phyloP scores from a whole-genome alignment of 2,329 filamentous ascomycete species.

The Trichoderma aggressivum region DNA sequence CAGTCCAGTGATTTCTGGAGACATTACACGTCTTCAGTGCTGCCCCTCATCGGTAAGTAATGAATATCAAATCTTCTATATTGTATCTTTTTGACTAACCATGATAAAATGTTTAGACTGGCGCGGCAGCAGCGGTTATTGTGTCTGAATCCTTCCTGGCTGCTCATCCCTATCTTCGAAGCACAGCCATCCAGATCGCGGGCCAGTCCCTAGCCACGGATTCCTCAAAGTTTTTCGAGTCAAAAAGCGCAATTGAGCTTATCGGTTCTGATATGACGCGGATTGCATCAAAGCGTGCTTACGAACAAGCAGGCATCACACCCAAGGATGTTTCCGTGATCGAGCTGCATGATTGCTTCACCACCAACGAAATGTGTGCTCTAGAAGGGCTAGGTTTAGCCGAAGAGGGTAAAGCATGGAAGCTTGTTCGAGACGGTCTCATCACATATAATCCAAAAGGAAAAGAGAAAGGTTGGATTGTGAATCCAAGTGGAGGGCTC shows the following conservation, averaged over 20 bases:
- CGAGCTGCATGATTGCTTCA: neutral
- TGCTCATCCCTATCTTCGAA: neutral
- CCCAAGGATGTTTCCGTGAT: neutral
- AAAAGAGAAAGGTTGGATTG: neutral
- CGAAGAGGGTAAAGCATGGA: neutral
- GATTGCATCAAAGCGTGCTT: neutral
- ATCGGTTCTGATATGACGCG: neutral
- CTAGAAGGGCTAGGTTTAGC: neutral
- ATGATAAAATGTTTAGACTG: neutral
- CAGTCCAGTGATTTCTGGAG: neutral
- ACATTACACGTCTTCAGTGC: neutral
- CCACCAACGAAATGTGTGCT: constrained; percentile 1
- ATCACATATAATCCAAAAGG: neutral
- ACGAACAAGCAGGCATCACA: neutral
- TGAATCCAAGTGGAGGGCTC: neutral
- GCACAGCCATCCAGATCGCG: neutral
- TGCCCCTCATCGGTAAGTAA: neutral
- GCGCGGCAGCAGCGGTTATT: neutral
- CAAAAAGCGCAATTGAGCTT: neutral
- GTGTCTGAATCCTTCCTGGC: neutral
- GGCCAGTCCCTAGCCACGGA: neutral
- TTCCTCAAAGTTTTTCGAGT: neutral
- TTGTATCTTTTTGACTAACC: neutral
- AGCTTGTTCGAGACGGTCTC: neutral
- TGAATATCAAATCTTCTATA: fast-evolving